Conservation (phyloP, 768 basidiomycete genomes). For the Dioszegia crocea region DNA sequence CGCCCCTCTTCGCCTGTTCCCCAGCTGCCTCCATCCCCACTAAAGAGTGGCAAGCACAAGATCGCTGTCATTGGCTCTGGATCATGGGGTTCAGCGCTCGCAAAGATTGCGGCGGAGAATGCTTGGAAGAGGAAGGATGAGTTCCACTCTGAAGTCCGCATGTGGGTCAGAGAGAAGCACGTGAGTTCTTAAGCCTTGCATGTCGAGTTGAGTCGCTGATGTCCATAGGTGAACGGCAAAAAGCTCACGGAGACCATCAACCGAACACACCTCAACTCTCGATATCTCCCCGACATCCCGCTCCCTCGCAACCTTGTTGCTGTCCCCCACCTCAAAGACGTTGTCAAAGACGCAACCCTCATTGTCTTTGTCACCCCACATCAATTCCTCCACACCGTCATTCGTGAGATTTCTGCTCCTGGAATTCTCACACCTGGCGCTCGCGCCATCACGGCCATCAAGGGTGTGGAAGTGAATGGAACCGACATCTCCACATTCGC, state of each 20-base stretch:
- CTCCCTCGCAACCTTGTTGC: conserved; percentile 52
- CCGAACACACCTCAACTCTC: conserved; percentile 52
- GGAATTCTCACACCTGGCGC: conserved; percentile 47
- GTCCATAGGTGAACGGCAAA: conserved; percentile 47
- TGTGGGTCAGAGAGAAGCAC: conserved; percentile 55
- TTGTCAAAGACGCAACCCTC: conserved; percentile 52
- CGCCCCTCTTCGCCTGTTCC: conserved; percentile 46
- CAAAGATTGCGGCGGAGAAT: conserved; percentile 50
- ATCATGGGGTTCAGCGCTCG: conserved; percentile 52
- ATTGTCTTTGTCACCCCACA: conserved; percentile 54
- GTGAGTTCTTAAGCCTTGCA: conserved; percentile 29
- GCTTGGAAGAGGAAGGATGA: conserved; percentile 45
- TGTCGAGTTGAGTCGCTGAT: background rate
- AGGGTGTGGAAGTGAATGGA: conserved; percentile 54
- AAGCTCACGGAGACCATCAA: conserved; percentile 53
- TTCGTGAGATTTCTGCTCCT: conserved; percentile 33
- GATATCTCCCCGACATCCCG: conserved; percentile 52
- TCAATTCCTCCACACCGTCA: conserved; percentile 47
- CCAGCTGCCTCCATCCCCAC: conserved; percentile 41
- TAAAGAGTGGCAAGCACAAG: conserved; percentile 44
- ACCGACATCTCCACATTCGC: conserved; percentile 53
- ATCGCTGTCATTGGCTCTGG: conserved; percentile 50
- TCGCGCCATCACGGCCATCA: conserved; percentile 53
- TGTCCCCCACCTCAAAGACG: conserved; percentile 50
- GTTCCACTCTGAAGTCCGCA: conserved; percentile 52